Base-by-base conservation (phyloP, 129 eudicot species). In the Flaveria robusta region DNA sequence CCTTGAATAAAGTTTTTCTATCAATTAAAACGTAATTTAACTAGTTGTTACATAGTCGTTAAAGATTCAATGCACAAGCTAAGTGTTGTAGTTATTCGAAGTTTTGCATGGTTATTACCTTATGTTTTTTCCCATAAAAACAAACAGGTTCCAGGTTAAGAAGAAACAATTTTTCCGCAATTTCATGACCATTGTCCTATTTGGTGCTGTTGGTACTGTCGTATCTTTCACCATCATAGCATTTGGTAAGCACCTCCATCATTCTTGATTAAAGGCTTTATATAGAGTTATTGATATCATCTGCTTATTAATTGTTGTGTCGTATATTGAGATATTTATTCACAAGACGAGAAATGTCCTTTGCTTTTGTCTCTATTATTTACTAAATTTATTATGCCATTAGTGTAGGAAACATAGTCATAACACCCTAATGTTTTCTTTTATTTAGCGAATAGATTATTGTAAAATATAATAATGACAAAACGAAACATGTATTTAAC, bases 181-280 rank as follows among this genome's bases (percentile, higher is more conserved):
- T 71, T 93, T 91, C 78, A 84, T 83, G 81, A 93, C 97, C 59
- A 91, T 93, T 41, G 82, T 84, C 85, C 67, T 93, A 81, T 93
- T 93, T 77, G 98, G 98, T 68, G 98, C 98, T 16, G 63, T 91
- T 83, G 98, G 98, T 68, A 93, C 98, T 11, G 63, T 93, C 75
- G 83, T 93, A 70, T 90, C 98, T 66, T 93, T 88, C 83, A 79
- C 82, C 43, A 78, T 93, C 70, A 87, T 93, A 68, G 85, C 98
- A 49, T 58, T 93, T 59, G 98, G 98, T 93, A 90, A 12, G 80
- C 67, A 14, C 68, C 74, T 22, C 41, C 64, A 69, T 78, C 73
- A 3, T 45, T 79, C 50, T 59, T 59, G 11, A 24, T 14, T 46
- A 45, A 22, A 39, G 31, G 59, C 49, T 70, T 45, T 70, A 14